Evolutionary conservation across 192 early-diverging fungal genomes (phyloP), one percentile per base, ranked within the genome.

Genomic region (Diversispora eburnea): DNA sequence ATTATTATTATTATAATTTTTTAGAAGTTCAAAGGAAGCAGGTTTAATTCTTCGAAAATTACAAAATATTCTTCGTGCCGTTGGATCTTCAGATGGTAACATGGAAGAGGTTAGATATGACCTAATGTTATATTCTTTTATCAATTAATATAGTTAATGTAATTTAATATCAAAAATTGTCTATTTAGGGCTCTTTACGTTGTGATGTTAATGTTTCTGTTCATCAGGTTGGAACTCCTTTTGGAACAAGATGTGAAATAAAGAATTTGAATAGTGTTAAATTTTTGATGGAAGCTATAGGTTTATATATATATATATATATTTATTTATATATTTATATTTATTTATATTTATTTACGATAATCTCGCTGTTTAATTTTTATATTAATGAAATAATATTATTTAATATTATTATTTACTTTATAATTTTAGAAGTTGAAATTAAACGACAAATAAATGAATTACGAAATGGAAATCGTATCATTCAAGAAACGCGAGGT

Each of bases 201-300:
- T 94, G 92, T 63, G 96, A 98, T 81, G 91, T 96, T 60, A 98
- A 98, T 71, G 91, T 98, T 8, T 96, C 94, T 2, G 93, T 96
- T 6, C 87, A 86, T 59, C 73, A 82, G 51, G 69, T 73, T 7
- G 80, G 80, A 15, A 78, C 81, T 48, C 76, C 84, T 0, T 89
- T 86, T 61, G 89, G 90, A 8, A 83, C 83, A 8, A 81, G 91
- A 5, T 91, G 90, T 72, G 92, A 94, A 70, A 75, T 94, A 33
- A 94, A 94, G 65, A 94, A 94, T 73, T 73, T 94, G 22, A 93
- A 92, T 73, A 92, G 90, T 57, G 77, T 94, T 10, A 87, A 87
- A 61, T 83, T 87, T 9, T 78, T 94, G 19, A 79, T 86, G 45
- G 78, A 82, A n/a, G 91, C 91, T 0, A 86, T 92, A 57, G 88